phyloP scores from a whole-genome alignment of 2,329 filamentous ascomycete species.

The Septoria petroselini region DNA sequence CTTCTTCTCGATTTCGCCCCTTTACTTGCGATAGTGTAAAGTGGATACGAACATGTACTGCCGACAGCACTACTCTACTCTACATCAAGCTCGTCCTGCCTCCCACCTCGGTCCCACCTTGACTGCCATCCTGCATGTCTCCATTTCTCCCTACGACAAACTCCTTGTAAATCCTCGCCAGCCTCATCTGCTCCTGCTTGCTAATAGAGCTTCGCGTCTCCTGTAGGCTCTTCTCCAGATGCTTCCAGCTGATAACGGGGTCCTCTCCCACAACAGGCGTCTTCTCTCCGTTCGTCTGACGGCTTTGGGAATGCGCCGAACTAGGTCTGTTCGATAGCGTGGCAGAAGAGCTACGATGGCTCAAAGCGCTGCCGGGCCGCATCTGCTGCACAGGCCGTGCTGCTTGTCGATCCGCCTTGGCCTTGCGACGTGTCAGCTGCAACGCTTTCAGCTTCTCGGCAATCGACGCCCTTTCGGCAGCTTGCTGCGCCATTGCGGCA shows the following conservation, averaged over 20 bases:
- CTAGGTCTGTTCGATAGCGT: neutral
- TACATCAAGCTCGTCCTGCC: slow-evolving; percentile 92
- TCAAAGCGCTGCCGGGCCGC: slow-evolving; percentile 14
- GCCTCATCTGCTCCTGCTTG: slow-evolving; percentile 66
- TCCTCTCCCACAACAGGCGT: slow-evolving; percentile 45
- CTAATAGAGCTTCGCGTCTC: slow-evolving; percentile 81
- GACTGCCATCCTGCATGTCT: slow-evolving; percentile 82
- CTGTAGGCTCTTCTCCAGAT: slow-evolving; percentile 73
- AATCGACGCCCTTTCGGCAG: slow-evolving; percentile 70
- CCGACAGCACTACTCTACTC: neutral
- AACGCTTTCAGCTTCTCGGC: slow-evolving; percentile 78
- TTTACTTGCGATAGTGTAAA: too few species aligned
- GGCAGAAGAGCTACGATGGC: slow-evolving; percentile 5
- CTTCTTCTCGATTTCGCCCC: too few species aligned
- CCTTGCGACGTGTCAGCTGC: slow-evolving; percentile 65
- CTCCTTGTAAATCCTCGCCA: slow-evolving; percentile 82
- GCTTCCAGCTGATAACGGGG: slow-evolving; percentile 79
- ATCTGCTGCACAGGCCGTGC: slow-evolving; percentile 19
- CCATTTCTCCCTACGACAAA: slow-evolving; percentile 91
- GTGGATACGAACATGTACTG: too few species aligned
- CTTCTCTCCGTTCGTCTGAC: slow-evolving; percentile 17
- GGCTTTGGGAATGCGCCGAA: neutral
- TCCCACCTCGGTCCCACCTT: slow-evolving; percentile 87
- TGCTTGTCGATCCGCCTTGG: slow-evolving; percentile 51
- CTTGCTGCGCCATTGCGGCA: slow-evolving; percentile 50